Percentiles rank a stretch among this genome's conserved stretches.
These are phyloP conservation scores for Ailanthus altissimus DNA, from an alignment of 345 rosid genomes.

Conservation along the genomic window DNA sequence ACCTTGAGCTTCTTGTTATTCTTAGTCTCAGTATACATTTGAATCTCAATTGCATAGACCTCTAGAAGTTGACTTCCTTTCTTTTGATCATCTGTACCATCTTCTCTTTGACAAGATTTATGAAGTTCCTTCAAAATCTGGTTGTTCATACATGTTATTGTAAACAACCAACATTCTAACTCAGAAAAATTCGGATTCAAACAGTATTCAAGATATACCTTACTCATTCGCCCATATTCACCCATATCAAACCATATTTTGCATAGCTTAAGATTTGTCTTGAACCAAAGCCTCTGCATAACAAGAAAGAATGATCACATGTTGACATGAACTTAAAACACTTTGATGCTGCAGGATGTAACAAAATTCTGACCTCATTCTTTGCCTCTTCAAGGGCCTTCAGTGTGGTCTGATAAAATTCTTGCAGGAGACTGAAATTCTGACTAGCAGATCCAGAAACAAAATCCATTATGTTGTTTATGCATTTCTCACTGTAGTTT, in stretches of 20 bases:
- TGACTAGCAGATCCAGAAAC: conserved; percentile 99
- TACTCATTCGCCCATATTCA: conserved; percentile 95
- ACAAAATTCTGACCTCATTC: conserved; percentile 64
- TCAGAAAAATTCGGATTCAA: neutral
- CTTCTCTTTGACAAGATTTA: conserved; percentile 96
- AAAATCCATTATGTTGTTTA: conserved; percentile 98
- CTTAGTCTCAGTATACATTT: conserved; percentile 97
- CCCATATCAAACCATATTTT: conserved; percentile 98
- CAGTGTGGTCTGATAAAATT: conserved; percentile 93
- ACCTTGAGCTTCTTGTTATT: conserved; percentile 98
- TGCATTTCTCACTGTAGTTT: conserved; percentile 96
- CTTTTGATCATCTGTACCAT: conserved; percentile 99
- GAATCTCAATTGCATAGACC: conserved; percentile 97
- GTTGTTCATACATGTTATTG: conserved; percentile 7
- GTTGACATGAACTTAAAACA: conserved; percentile 2
- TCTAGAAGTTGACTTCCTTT: conserved; percentile 99
- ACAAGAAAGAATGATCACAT: conserved; percentile 28
- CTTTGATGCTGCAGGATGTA: conserved; percentile 2
- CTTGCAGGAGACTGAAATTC: conserved; percentile 80
- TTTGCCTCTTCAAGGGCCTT: conserved; percentile 99
- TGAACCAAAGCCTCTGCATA: conserved; percentile 97
- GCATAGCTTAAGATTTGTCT: conserved; percentile 97
- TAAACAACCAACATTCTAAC: neutral
- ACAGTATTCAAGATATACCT: conserved; percentile 48
- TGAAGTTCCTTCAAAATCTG: conserved; percentile 96